Base-by-base conservation (phyloP, 2,329 filamentous ascomycete genomes). In the Juglanconis oblonga region DNA sequence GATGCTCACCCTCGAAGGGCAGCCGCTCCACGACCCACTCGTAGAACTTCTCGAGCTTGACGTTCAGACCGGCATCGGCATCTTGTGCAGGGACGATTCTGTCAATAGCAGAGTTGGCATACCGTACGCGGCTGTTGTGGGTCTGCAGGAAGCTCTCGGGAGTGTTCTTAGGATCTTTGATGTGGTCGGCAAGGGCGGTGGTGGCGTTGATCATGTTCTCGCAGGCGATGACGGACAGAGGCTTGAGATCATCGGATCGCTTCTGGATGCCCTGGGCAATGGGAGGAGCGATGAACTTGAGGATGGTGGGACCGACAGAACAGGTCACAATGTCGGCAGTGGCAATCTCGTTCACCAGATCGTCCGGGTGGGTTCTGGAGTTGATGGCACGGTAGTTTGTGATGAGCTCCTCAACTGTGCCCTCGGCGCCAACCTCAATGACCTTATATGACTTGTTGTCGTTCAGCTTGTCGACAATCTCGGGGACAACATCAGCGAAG, bases 151-250 rank as follows among this genome's bases (percentile, higher is more conserved):
- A 87, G 53, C 87, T 80, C 44, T 84, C 77, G 24, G 85, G 80
- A 48, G 92, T 91, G 79, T 95, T 88, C 68, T 84, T 79, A 68
- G 88, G 81, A 65, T 87, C 80, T 74, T 88, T 89, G 80, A 96
- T 96, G 81, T 89, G 87, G 45, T 83, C 84, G 66, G 89, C 91
- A 55, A 97, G 88, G 44, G 90, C 91, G 72, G 95, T 91, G 53
- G 95, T 98, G 69, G 92, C 95, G 66, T 91, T 91, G 72, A 98
- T 97, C 73, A 92, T 92, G 76, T 99, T 99, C 81, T 99, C 95
- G 77, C 95, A 99, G 60, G 95, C 95, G 77, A 99, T 97, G 72
- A 99, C 91, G 29, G 93, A 87, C 47, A 98, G 77, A 7, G 94
- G 93, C 64, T 84, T 83, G 57, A 74, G 72, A 48, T 82, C 78